Evolutionary conservation across 768 basidiomycete species (phyloP).

Genomic region (Daedaleopsis sinensis): DNA sequence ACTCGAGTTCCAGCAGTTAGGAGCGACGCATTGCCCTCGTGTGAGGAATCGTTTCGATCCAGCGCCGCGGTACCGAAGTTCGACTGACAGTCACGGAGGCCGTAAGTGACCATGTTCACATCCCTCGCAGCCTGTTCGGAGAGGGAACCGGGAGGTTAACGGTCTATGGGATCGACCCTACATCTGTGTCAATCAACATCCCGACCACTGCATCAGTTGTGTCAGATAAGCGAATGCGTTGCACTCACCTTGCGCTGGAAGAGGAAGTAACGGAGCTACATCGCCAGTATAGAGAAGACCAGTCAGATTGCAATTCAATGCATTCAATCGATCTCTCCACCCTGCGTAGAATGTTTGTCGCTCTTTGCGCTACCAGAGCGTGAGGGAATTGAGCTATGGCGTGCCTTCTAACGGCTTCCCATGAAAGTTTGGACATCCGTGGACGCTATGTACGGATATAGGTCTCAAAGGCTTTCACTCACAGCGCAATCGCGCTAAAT

Average conservation of each 20-base stretch:
- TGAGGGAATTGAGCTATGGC: background rate
- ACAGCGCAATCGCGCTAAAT: background rate
- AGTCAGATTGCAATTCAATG: no score
- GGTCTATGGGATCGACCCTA: background rate
- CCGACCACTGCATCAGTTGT: background rate
- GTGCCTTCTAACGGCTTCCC: slow-evolving; percentile 17
- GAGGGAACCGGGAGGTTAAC: background rate
- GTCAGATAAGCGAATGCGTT: background rate
- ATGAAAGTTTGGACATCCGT: slow-evolving; percentile 2
- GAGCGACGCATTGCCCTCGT: background rate
- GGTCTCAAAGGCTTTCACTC: slow-evolving; percentile 1
- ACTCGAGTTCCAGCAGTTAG: background rate
- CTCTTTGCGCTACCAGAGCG: background rate
- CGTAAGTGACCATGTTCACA: background rate
- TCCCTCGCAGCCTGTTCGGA: background rate
- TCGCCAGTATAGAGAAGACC: background rate
- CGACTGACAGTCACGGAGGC: background rate
- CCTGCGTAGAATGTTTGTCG: background rate
- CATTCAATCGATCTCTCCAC: no score
- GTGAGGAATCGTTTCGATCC: background rate
- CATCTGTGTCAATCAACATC: background rate
- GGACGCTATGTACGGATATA: background rate
- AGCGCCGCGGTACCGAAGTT: background rate
- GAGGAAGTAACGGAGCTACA: background rate
- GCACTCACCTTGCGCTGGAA: background rate